These are phyloP conservation scores for Gentiana dahurica DNA, from an alignment of 257 asterid species.

Conservation along the genomic window DNA sequence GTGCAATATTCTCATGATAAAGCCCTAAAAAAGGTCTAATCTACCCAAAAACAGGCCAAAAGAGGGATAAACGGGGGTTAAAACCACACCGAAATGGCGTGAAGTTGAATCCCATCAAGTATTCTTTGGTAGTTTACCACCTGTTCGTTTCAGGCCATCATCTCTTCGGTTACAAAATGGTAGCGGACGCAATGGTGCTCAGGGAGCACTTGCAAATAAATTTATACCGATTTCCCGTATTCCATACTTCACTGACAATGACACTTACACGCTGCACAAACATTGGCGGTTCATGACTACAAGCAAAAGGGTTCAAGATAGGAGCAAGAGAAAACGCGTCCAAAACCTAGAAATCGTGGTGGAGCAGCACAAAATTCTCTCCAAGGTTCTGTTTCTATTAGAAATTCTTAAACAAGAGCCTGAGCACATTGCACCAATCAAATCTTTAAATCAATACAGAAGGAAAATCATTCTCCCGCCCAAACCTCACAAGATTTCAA, in stretches of 20 bases:
- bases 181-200: background rate
- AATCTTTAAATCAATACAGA: conserved; percentile 48
- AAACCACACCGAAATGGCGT: no score
- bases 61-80: no score
- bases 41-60: no score
- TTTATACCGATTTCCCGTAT: background rate
- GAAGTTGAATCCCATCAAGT: no score
- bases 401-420: conserved; percentile 63
- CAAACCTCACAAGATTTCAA: conserved; percentile 65
- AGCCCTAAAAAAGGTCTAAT: no score
- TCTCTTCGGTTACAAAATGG: no score
- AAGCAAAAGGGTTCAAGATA: conserved; percentile 87
- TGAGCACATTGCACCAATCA: conserved; percentile 44
- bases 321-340: conserved; percentile 77
- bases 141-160: no score
- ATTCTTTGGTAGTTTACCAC: no score
- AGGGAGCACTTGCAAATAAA: background rate
- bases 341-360: conserved; percentile 62
- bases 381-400: conserved; percentile 51
- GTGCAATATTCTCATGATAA: no score
- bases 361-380: conserved; percentile 58
- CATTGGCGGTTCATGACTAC: conserved; percentile 70
- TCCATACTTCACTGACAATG: background rate
- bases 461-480: conserved; percentile 66
- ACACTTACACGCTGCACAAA: no score